Percentiles rank a stretch among this genome's conserved stretches.
These are phyloP conservation scores for Pisolithus albus DNA, from an alignment of 768 basidiomycete genomes.

Conservation along the genomic window DNA sequence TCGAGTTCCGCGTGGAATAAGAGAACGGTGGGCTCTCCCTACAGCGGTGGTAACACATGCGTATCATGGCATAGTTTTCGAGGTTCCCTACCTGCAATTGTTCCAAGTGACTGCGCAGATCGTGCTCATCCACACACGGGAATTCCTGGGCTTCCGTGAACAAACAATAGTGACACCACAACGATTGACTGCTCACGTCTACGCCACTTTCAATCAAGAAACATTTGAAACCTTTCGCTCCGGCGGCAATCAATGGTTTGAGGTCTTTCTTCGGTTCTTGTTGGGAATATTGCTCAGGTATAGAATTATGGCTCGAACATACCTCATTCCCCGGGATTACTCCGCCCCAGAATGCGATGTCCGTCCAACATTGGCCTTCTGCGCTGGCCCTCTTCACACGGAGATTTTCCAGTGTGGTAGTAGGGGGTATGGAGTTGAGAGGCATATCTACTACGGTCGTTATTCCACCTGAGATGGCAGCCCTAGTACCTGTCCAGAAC, in stretches of 20 bases:
- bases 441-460: conserved; percentile 98
- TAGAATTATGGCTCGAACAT: conserved; percentile 6
- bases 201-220: conserved; percentile 96
- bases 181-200: conserved; percentile 45
- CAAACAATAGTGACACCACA: conserved; percentile 2
- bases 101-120: conserved; percentile 65
- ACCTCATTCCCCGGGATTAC: conserved; percentile 90
- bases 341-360: conserved; percentile 82
- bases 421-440: conserved; percentile 93
- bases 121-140: conserved; percentile 69
- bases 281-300: background rate
- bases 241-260: conserved; percentile 63
- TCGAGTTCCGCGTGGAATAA: conserved; percentile 94
- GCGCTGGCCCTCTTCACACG: conserved; percentile 67
- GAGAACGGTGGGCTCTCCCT: conserved; percentile 67
- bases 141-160: conserved; percentile 64
- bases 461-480: conserved; percentile 90
- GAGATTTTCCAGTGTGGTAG: conserved; percentile 77
- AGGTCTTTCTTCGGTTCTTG: conserved; percentile 53
- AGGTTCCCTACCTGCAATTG: conserved; percentile 53
- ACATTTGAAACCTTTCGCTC: conserved; percentile 95
- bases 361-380: conserved; percentile 60
- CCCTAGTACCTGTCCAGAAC: conserved; percentile 84
- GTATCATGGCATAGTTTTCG: background rate
- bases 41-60: conserved; percentile 8